A percentile compares a stretch with the other conserved stretches of the same genome.
Evolutionary conservation across 2,329 filamentous ascomycete species (phyloP).

Genomic region (Botrytis squamosa): DNA sequence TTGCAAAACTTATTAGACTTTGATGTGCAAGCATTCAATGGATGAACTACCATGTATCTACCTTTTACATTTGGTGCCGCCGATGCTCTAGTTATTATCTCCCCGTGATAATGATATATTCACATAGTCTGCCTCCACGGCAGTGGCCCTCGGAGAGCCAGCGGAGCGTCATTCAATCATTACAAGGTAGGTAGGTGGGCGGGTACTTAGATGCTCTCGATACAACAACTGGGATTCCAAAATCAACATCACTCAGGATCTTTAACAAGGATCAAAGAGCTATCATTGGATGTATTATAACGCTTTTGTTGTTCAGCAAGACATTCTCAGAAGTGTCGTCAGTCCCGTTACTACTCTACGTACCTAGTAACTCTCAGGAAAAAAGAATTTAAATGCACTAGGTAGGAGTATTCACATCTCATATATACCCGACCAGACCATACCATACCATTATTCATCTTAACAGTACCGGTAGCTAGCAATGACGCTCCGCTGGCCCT

Average conservation of each 20-base stretch:
- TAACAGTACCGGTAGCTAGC: neutral
- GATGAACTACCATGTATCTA: neutral
- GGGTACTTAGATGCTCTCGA: no score
- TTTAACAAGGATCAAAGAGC: no score
- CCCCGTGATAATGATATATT: neutral
- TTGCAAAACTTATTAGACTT: neutral
- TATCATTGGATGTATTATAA: no score
- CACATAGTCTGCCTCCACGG: neutral
- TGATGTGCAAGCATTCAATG: neutral
- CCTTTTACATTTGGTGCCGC: neutral
- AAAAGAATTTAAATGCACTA: no score
- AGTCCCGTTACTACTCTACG: no score
- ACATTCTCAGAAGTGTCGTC: no score
- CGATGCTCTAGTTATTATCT: neutral
- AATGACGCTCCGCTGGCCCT: slow-evolving; percentile 7
- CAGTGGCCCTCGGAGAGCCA: neutral
- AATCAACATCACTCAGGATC: no score
- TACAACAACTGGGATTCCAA: no score
- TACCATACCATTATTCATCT: neutral
- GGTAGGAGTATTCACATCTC: neutral
- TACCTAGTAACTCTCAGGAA: no score
- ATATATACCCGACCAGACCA: neutral
- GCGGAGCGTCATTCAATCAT: neutral
- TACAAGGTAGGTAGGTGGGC: neutral
- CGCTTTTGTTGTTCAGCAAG: no score